Conservation (phyloP, 768 basidiomycete species). For the Nidularia pulvinata region DNA sequence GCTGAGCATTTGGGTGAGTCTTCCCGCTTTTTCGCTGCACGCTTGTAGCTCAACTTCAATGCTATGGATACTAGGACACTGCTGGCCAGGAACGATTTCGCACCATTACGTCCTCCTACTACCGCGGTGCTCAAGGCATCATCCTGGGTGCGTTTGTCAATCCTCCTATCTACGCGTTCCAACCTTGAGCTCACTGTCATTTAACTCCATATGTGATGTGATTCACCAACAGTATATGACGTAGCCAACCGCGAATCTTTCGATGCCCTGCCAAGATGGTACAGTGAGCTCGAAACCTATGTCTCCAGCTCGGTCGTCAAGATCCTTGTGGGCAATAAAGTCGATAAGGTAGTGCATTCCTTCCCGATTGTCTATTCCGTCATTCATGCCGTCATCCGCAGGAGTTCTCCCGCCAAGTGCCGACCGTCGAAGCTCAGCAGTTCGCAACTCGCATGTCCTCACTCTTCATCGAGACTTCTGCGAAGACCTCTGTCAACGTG, state of each 20-base stretch:
- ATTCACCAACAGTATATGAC: conserved; percentile 77
- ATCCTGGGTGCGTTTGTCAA: conserved; percentile 57
- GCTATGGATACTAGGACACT: conserved; percentile 66
- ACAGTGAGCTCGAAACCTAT: conserved; percentile 91
- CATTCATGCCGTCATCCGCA: conserved; percentile 19
- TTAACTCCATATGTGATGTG: too few relatives aligned
- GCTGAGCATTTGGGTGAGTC: conserved; percentile 94
- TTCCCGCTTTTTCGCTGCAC: background rate
- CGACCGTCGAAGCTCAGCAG: conserved; percentile 70
- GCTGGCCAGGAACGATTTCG: conserved; percentile 97
- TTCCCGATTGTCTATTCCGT: background rate
- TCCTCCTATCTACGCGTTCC: background rate
- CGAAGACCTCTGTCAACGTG: conserved; percentile 89
- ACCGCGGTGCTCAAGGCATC: conserved; percentile 85
- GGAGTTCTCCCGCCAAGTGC: conserved; percentile 92
- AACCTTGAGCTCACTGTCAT: too few relatives aligned
- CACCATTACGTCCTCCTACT: conserved; percentile 95
- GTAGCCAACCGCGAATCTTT: conserved; percentile 92
- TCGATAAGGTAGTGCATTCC: conserved; percentile 89
- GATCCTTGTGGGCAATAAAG: conserved; percentile 94
- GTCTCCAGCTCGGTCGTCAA: conserved; percentile 85
- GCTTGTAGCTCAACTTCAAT: background rate
- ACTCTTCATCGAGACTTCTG: conserved; percentile 90
- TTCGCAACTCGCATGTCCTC: conserved; percentile 87
- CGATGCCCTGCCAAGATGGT: conserved; percentile 94